These are phyloP conservation scores for Phytophthora rubi DNA, from an alignment of 352 stramenopile species.

Conservation along the genomic window DNA sequence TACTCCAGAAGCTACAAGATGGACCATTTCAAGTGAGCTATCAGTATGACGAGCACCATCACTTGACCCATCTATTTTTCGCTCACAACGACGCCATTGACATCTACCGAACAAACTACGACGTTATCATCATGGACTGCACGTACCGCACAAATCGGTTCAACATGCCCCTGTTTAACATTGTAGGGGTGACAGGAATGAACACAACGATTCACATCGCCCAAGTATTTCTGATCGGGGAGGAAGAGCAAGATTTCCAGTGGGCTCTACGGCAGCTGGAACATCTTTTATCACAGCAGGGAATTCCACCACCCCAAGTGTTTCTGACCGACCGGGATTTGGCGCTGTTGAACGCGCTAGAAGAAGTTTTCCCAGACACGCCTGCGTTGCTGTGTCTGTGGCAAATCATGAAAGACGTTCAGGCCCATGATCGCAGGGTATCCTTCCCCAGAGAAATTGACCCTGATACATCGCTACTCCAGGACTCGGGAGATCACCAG, in stretches of 20 bases:
- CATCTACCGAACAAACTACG: slow-evolving; percentile 19
- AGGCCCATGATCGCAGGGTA: background rate
- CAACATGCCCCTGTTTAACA: slow-evolving; percentile 33
- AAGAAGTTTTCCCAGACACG: background rate
- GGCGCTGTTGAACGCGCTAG: slow-evolving; percentile 5
- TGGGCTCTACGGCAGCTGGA: slow-evolving; percentile 8
- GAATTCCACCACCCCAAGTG: slow-evolving; percentile 6
- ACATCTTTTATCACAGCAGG: background rate
- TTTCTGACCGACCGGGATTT: slow-evolving; percentile 13
- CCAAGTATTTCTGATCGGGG: slow-evolving; percentile 16
- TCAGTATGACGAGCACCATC: background rate
- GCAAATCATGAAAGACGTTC: slow-evolving; percentile 17
- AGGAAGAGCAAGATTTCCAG: slow-evolving; percentile 6
- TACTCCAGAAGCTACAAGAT: slow-evolving; percentile 1
- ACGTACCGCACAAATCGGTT: slow-evolving; percentile 36
- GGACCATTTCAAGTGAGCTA: background rate
- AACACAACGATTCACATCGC: slow-evolving; percentile 32
- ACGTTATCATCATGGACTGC: slow-evolving; percentile 33
- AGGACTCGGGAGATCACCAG: background rate
- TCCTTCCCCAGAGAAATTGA: slow-evolving; percentile 6
- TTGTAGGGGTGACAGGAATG: slow-evolving; percentile 33
- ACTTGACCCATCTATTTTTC: slow-evolving; percentile 19
- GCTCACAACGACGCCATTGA: slow-evolving; percentile 8
- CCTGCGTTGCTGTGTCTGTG: slow-evolving; percentile 16
- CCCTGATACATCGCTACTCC: background rate